Evolutionary conservation across 352 stramenopile genomes (phyloP).

Genomic region (Phytophthora fragariaefolia): DNA sequence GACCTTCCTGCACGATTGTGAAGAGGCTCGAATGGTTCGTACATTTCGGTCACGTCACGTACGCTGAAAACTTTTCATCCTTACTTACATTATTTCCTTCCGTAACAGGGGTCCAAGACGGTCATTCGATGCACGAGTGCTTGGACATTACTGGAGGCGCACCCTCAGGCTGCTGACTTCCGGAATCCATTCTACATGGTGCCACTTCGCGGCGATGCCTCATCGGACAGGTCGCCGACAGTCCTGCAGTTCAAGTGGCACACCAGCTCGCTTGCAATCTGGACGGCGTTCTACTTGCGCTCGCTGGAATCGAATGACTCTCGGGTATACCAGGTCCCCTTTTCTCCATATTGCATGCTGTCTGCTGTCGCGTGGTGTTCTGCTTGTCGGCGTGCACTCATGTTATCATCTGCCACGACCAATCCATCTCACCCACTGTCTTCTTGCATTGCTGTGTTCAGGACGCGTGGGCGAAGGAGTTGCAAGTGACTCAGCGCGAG

Average conservation of each 20-base stretch:
- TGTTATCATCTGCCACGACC: constrained; percentile 1
- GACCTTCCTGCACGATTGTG: constrained; percentile 97
- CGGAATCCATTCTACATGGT: constrained; percentile 84
- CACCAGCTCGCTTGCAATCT: constrained; percentile 81
- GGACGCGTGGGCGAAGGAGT: constrained; percentile 85
- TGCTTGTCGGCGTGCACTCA: not conserved
- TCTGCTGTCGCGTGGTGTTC: constrained; percentile 3
- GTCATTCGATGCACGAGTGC: constrained; percentile 64
- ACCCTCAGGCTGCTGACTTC: constrained; percentile 58
- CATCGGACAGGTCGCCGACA: constrained; percentile 59
- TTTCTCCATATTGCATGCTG: constrained; percentile 6
- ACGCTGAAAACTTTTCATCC: too few species aligned
- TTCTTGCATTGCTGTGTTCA: constrained; percentile 21
- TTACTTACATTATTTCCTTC: not conserved
- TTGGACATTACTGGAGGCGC: constrained; percentile 63
- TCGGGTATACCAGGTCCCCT: constrained; percentile 74
- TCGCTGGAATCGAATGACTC: constrained; percentile 85
- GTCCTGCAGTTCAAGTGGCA: constrained; percentile 91
- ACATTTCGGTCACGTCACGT: not conserved
- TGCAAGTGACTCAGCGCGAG: constrained; percentile 82
- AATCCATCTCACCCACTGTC: not conserved
- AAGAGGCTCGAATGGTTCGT: constrained; percentile 85
- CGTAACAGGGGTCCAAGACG: constrained; percentile 61
- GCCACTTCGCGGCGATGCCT: constrained; percentile 43
- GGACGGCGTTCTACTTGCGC: constrained; percentile 85